Percentiles rank a stretch among this genome's conserved stretches.
These are phyloP conservation scores for Paraphoma sp. DNA, from an alignment of 2,329 filamentous ascomycete species.

Conservation along the genomic window DNA sequence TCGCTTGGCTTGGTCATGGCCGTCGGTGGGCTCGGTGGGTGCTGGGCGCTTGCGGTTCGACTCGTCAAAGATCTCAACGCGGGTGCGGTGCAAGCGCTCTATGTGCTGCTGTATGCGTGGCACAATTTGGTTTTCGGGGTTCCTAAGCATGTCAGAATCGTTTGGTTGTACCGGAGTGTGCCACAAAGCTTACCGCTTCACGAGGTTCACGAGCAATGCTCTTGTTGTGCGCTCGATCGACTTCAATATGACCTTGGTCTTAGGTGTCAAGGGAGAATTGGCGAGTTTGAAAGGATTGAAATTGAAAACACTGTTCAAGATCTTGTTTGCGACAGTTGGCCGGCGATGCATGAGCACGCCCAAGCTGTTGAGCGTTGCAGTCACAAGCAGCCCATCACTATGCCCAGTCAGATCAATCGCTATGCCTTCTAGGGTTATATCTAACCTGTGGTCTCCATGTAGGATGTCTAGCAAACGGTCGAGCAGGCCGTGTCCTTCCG, in stretches of 20 bases:
- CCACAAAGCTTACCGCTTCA: constrained; percentile 69
- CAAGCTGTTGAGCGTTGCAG: constrained; percentile 89
- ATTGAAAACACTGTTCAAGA: constrained; percentile 81
- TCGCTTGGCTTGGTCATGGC: constrained; percentile 79
- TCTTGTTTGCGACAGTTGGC: constrained; percentile 81
- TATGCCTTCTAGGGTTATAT: constrained; percentile 20
- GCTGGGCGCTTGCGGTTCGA: constrained; percentile 77
- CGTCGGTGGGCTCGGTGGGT: constrained; percentile 73
- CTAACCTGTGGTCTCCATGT: constrained; percentile 85
- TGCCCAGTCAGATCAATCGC: constrained; percentile 32
- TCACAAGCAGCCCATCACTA: constrained; percentile 86
- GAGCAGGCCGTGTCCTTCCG: constrained; percentile 87
- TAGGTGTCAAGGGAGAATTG: constrained; percentile 77
- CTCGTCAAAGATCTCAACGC: constrained; percentile 81
- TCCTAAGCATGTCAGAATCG: constrained; percentile 57
- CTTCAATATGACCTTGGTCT: constrained; percentile 80
- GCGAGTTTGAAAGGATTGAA: constrained; percentile 91
- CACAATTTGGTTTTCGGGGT: constrained; percentile 77
- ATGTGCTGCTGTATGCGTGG: constrained; percentile 86
- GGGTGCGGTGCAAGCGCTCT: constrained; percentile 79
- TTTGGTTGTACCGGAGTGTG: neutral
- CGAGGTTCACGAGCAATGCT: constrained; percentile 80
- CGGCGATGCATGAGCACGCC: constrained; percentile 83
- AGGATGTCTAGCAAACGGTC: constrained; percentile 86
- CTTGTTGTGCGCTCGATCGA: constrained; percentile 96